Percentiles rank a stretch among this genome's conserved stretches.
Conservation (phyloP, 2,329 filamentous ascomycete genomes). For the Fusarium odoratissimum region DNA sequence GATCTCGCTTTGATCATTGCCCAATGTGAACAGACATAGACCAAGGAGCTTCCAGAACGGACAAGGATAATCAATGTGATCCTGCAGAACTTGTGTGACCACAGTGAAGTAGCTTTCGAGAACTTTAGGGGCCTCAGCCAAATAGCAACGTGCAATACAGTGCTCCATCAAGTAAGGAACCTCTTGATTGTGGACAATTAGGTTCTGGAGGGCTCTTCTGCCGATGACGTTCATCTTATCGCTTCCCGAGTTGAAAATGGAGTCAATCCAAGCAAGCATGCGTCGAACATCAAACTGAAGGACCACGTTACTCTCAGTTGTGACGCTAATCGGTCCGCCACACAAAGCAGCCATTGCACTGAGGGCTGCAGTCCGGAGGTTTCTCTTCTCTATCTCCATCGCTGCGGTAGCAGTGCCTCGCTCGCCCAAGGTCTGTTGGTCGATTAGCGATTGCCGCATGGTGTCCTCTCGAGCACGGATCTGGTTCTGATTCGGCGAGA, state of each 20-base stretch:
- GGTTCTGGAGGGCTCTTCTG: constrained; percentile 85
- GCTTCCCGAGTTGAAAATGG: constrained; percentile 91
- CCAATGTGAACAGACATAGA: constrained; percentile 89
- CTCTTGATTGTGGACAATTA: constrained; percentile 91
- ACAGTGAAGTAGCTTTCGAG: constrained; percentile 96
- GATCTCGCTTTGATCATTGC: constrained; percentile 90
- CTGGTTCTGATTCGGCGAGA: constrained; percentile 88
- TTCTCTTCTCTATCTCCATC: constrained; percentile 97
- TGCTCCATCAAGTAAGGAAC: constrained; percentile 87
- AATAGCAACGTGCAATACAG: constrained; percentile 91
- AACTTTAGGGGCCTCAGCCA: constrained; percentile 82
- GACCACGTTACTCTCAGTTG: constrained; percentile 86
- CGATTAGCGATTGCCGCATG: constrained; percentile 86
- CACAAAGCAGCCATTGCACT: constrained; percentile 97
- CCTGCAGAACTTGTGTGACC: constrained; percentile 85
- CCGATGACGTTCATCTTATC: constrained; percentile 94
- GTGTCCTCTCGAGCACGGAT: constrained; percentile 85
- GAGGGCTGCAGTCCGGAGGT: constrained; percentile 87
- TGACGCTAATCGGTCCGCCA: constrained; percentile 84
- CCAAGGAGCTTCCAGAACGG: constrained; percentile 93
- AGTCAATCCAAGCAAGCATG: constrained; percentile 95
- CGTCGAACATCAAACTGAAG: constrained; percentile 92
- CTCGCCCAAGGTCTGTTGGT: constrained; percentile 81
- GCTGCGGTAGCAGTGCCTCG: constrained; percentile 84
- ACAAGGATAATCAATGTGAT: constrained; percentile 83